Conservation (phyloP, 1,284 basidiomycete species). For the Apiotrichum gamsii region DNA sequence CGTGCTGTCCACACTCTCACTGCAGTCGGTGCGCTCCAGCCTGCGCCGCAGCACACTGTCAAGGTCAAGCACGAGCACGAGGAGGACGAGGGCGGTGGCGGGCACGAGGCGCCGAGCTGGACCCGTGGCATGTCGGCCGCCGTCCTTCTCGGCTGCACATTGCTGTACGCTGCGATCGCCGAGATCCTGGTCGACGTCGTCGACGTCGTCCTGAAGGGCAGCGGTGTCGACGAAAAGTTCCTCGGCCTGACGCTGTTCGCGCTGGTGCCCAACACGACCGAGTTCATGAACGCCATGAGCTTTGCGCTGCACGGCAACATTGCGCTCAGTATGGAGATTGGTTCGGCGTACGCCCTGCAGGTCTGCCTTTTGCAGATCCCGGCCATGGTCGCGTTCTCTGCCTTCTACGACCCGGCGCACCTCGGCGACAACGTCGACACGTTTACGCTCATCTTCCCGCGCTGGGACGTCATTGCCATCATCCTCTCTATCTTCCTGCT, state of each 20-base stretch:
- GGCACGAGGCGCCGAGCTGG: slow-evolving; percentile 96
- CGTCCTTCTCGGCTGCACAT: slow-evolving; percentile 81
- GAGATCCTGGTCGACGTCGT: slow-evolving; percentile 94
- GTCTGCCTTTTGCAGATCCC: slow-evolving; percentile 97
- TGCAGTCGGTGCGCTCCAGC: background rate
- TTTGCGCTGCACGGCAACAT: slow-evolving; percentile 98
- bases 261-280: slow-evolving; percentile 95
- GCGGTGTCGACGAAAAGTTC: slow-evolving; percentile 95
- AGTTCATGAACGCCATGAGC: slow-evolving; percentile 99
- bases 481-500: slow-evolving; percentile 92
- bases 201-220: slow-evolving; percentile 87
- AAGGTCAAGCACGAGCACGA: slow-evolving; percentile 41
- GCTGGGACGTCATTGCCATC: slow-evolving; percentile 96
- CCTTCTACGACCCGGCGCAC: slow-evolving; percentile 76
- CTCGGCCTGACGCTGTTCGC: slow-evolving; percentile 95
- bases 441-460: slow-evolving; percentile 96
- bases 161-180: slow-evolving; percentile 91
- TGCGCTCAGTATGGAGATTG: slow-evolving; percentile 98
- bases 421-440: slow-evolving; percentile 77
- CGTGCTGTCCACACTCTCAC: slow-evolving; percentile 77
- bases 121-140: slow-evolving; percentile 77
- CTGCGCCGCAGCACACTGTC: slow-evolving; percentile 52
- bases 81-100: slow-evolving; percentile 57
- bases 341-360: slow-evolving; percentile 96
- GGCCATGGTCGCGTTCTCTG: slow-evolving; percentile 97